Evolutionary conservation across 176 grass and related monocot genomes (phyloP).

Genomic region (Aegilops bicornis): DNA sequence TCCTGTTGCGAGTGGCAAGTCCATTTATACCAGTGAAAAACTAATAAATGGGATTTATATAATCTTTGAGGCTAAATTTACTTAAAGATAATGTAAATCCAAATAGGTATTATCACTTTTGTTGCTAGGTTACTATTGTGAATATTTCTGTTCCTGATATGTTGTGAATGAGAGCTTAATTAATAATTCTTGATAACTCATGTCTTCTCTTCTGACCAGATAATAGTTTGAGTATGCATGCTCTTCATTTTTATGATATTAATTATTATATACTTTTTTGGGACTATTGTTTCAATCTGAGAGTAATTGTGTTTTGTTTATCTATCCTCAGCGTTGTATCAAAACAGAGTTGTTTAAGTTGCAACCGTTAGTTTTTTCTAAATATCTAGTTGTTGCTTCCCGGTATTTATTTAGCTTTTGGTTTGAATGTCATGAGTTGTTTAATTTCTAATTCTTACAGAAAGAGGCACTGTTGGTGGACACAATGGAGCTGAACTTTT

Average conservation of each 20-base stretch:
- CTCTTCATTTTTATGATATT: not conserved
- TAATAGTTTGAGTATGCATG: not conserved
- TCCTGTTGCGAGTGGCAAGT: not conserved
- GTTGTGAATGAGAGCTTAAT: not conserved
- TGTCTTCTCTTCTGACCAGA: not conserved
- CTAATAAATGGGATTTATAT: not conserved
- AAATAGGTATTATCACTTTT: not conserved
- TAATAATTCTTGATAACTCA: not conserved
- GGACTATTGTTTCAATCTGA: not conserved
- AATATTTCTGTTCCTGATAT: no score
- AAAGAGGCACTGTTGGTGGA: not conserved
- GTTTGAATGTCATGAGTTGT: not conserved
- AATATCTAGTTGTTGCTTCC: no score
- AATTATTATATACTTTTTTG: not conserved
- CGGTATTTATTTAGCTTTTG: not conserved
- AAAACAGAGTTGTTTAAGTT: not conserved
- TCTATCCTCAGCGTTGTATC: not conserved
- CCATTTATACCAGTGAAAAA: not conserved
- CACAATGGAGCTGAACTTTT: not conserved
- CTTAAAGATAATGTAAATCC: not conserved
- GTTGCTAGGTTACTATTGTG: not conserved
- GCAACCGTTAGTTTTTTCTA: no score
- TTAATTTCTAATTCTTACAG: not conserved
- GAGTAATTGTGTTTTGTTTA: not conserved
- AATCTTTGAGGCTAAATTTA: not conserved